Base-by-base conservation (phyloP, 352 stramenopile species). In the Phytophthora nicotianae region DNA sequence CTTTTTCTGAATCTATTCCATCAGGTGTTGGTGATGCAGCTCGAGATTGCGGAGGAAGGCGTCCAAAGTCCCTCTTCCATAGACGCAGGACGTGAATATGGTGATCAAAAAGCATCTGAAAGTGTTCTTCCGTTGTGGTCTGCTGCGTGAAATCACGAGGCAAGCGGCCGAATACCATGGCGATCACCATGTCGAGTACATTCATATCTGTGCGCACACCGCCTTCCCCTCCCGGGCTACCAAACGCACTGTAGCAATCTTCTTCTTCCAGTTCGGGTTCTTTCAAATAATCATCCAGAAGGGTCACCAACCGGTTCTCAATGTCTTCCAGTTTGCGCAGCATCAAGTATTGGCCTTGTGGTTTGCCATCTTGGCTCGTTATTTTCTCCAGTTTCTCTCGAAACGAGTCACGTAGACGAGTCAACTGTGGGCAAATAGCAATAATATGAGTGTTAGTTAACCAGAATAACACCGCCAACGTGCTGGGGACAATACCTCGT, bases 51-150 rank as follows among this genome's bases (percentile, higher is more conserved):
- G 52, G 66, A 2, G 87, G 87, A 48, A 95, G 58, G 5, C 87
- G 83, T 0, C 87, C 87, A 68, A 95, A 95, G 45, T 95, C 87
- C 19, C 81, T 86, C 54, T 94, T 91, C 87, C 87, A 95, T 5
- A 95, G 63, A 3, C 75, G 77, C 2, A 86, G 72, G 42, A 95
- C 88, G 59, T 94, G 81, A 33, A 92, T 75, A 54, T 95, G 87
- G 50, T 89, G 74, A 33, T 93, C 81, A 20, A 92, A 67, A 4
- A 95, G 71, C 75, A 87, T 84, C 59, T 88, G 65, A 35, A 88
- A 90, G 42, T 92, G 85, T 37, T 79, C 69, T 40, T 95, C 79
- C n/a, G 70, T 75, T 21, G 78, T 82, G 19, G 75, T 63, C 20
- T 82, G 56, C 23, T 79, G 61, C 14, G 69, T 69, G 21, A 84